Base-by-base conservation (phyloP, 2,329 filamentous ascomycete species). In the Fonsecaea erecta region DNA sequence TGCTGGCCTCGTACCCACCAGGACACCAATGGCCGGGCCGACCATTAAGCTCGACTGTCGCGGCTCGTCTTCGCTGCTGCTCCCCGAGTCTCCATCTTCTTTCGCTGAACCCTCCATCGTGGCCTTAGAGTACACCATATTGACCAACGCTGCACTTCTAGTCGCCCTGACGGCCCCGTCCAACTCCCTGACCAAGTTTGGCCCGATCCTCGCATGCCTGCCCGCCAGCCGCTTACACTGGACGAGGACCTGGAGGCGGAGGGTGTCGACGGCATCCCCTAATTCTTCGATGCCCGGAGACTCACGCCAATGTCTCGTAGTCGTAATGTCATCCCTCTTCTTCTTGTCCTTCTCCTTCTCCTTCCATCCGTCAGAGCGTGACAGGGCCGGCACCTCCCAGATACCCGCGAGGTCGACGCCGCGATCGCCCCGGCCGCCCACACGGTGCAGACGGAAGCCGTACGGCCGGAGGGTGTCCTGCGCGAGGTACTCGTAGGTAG, bases 1-100 rank as follows among this genome's bases (percentile, higher is more conserved):
- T 34, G 92, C 90, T 60, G 87, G 82, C 66, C 84, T 82, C 68
- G 88, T 86, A 2, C 87, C 85, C 26, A 90, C 89, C 60, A 97
- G 77, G 16, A 97, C 73, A 0, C 87, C 93, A 35, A 97, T 75
- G 24, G 64, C 40, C 16, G 64, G 62, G 5, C 60, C 53, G 9
- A 52, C 9, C 14, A 14, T 24, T 28, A 14, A 21, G 6, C 7
- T n/a, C 24, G 24, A 24, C n/a, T 5, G 11, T 24, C 3, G 16
- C 14, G n/a, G 43, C 14, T 46, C 54, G 16, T 40, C 26, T 14
- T 26, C 7, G 26, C 16, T 34, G 7, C 37, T 24, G 46, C 16
- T 53, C 9, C 35, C 21, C 7, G 12, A 21, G 32, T 37, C 21
- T 16, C 34, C 18, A 8, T 26, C 61, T 43, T 56, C 34, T 16